Evolutionary conservation across 2,329 filamentous ascomycete species (phyloP).

Genomic region (Mycosphaerelloides madeirae): DNA sequence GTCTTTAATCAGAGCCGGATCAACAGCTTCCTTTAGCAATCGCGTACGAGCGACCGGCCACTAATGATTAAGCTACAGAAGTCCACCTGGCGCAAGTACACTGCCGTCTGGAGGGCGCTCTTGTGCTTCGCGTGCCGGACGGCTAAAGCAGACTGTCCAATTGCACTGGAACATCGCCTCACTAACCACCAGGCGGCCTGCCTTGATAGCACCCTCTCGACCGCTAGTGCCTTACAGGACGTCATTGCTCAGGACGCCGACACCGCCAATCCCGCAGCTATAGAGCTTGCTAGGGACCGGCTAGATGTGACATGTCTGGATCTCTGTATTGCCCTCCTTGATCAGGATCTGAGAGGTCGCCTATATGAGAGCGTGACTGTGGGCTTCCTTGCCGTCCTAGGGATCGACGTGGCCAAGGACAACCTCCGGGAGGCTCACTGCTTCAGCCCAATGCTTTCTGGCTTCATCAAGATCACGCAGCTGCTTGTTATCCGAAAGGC

Average conservation of each 20-base stretch:
- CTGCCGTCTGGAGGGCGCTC: slow-evolving; percentile 15
- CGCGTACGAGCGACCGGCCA: slow-evolving; percentile 6
- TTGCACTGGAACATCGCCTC: slow-evolving; percentile 2
- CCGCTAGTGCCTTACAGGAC: not conserved
- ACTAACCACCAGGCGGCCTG: not conserved
- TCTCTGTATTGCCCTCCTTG: slow-evolving; percentile 17
- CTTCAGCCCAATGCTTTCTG: slow-evolving; percentile 17
- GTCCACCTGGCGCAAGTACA: slow-evolving; percentile 11
- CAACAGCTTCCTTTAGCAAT: slow-evolving; percentile 13
- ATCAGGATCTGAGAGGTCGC: slow-evolving; percentile 15
- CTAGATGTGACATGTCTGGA: slow-evolving; percentile 11
- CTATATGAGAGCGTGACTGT: slow-evolving; percentile 18
- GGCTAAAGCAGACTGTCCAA: not conserved
- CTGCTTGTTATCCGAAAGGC: slow-evolving; percentile 20
- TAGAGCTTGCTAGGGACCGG: no score
- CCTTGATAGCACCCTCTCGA: not conserved
- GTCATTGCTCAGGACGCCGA: not conserved
- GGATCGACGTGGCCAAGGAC: slow-evolving; percentile 8
- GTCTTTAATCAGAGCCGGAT: slow-evolving; percentile 17
- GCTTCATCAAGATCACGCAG: slow-evolving; percentile 22
- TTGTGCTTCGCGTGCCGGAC: slow-evolving; percentile 15
- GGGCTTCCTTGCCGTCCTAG: slow-evolving; percentile 16
- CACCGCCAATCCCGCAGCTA: no score
- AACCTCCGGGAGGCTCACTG: slow-evolving; percentile 7
- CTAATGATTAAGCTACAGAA: slow-evolving; percentile 16